Evolutionary conservation across 2,329 filamentous ascomycete genomes (phyloP).

Genomic region (Venturia effusa): DNA sequence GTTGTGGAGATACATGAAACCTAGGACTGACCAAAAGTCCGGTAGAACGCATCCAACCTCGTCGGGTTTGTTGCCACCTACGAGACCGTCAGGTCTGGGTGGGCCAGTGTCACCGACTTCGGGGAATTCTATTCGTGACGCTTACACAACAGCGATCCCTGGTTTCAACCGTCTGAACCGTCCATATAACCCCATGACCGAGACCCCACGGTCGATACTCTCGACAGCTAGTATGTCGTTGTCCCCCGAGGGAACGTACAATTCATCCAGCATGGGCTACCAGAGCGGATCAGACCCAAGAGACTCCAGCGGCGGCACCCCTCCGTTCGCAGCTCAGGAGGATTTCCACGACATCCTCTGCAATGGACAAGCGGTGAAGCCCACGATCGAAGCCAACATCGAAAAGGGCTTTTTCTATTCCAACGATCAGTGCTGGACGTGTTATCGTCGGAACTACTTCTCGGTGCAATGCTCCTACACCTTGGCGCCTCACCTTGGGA

Average conservation of each 20-base stretch:
- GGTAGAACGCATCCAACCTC: constrained; percentile 32
- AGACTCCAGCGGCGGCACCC: constrained; percentile 22
- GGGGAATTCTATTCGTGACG: constrained; percentile 31
- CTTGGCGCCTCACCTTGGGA: constrained; percentile 50
- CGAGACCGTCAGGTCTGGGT: constrained; percentile 28
- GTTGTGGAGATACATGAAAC: constrained; percentile 23
- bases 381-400: constrained; percentile 68
- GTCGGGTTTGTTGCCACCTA: constrained; percentile 33
- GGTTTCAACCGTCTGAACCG: constrained; percentile 22
- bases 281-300: background rate
- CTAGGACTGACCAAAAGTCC: constrained; percentile 21
- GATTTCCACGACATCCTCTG: constrained; percentile 51
- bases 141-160: constrained; percentile 32
- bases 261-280: constrained; percentile 3
- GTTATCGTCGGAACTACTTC: constrained; percentile 87
- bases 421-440: constrained; percentile 76
- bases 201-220: constrained; percentile 22
- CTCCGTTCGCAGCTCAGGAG: constrained; percentile 36
- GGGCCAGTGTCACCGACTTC: constrained; percentile 31
- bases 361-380: constrained; percentile 41
- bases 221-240: constrained; percentile 7
- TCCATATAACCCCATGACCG: constrained; percentile 24
- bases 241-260: background rate
- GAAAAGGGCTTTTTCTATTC: constrained; percentile 79
- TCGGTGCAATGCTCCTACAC: constrained; percentile 71